Evolutionary conservation across 805 yeast species (phyloP).

Genomic region (Brettanomyces bruxellensis): DNA sequence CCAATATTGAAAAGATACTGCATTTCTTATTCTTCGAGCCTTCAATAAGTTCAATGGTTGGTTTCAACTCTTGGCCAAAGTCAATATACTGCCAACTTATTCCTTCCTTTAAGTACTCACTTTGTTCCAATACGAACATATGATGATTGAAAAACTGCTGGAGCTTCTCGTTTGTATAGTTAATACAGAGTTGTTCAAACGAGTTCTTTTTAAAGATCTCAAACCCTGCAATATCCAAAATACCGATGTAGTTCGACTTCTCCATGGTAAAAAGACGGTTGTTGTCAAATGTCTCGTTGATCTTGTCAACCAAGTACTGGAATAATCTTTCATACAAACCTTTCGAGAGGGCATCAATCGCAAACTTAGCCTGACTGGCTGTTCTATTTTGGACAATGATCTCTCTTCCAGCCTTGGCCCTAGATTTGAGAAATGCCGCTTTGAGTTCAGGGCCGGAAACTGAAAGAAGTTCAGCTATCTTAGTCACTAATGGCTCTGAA

Average conservation of each 20-base stretch:
- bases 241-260: slow-evolving; percentile 39
- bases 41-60: slow-evolving; percentile 89
- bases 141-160: slow-evolving; percentile 58
- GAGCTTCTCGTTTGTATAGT: slow-evolving; percentile 50
- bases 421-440: slow-evolving; percentile 62
- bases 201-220: slow-evolving; percentile 51
- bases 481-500: slow-evolving; percentile 35
- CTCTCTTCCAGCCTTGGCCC: slow-evolving; percentile 87
- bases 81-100: slow-evolving; percentile 73
- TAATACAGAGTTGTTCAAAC: slow-evolving; percentile 53
- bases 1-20: slow-evolving; percentile 78
- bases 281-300: slow-evolving; percentile 52
- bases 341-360: slow-evolving; percentile 83
- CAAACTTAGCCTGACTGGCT: slow-evolving; percentile 68
- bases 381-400: slow-evolving; percentile 70
- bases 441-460: slow-evolving; percentile 40
- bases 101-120: slow-evolving; percentile 49
- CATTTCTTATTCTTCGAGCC: slow-evolving; percentile 36
- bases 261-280: slow-evolving; percentile 14
- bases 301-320: slow-evolving; percentile 62
- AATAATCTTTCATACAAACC: slow-evolving; percentile 79
- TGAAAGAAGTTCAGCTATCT: slow-evolving; percentile 57
- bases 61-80: slow-evolving; percentile 90
- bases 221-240: slow-evolving; percentile 54
- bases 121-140: slow-evolving; percentile 51